Evolutionary conservation across 192 early-diverging fungal species (phyloP).

Genomic region (Backusella morwellensis): DNA sequence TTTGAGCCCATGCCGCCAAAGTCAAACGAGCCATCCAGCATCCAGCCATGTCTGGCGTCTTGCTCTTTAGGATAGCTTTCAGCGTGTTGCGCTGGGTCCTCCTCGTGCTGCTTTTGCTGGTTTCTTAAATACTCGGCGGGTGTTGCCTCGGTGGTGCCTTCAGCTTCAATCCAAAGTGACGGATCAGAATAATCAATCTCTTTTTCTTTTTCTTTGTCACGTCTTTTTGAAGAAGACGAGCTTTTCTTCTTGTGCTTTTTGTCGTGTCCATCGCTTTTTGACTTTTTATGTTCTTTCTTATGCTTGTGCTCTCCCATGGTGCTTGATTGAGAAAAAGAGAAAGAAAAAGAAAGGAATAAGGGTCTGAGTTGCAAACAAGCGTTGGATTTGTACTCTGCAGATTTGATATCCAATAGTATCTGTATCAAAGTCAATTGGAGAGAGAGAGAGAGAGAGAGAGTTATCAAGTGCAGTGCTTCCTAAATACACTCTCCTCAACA

Average conservation of each 20-base stretch:
- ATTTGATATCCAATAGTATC: too few species aligned
- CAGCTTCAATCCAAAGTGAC: conserved; percentile 19
- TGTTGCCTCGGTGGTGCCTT: background rate
- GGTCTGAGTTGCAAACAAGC: too few species aligned
- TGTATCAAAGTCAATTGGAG: too few species aligned
- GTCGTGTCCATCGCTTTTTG: background rate
- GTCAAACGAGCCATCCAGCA: conserved; percentile 36
- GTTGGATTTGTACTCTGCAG: too few species aligned
- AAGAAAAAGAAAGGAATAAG: background rate
- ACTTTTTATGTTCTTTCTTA: conserved; percentile 7
- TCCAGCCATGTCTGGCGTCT: conserved; percentile 29
- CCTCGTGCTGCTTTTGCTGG: background rate
- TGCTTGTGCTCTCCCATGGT: conserved; percentile 19
- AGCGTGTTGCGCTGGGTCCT: background rate
- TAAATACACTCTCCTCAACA: too few species aligned
- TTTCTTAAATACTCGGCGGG: conserved; percentile 10
- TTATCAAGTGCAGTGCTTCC: too few species aligned
- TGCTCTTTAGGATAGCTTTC: conserved; percentile 4
- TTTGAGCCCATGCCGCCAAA: conserved; percentile 40
- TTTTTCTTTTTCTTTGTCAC: conserved; percentile 17
- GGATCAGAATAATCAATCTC: conserved; percentile 37
- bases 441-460: too few species aligned
- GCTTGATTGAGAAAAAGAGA: background rate
- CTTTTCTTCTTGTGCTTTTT: conserved; percentile 28
- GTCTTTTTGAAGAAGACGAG: background rate